Base-by-base conservation (phyloP, 495 filamentous ascomycete species). In the Cercophora samala region DNA sequence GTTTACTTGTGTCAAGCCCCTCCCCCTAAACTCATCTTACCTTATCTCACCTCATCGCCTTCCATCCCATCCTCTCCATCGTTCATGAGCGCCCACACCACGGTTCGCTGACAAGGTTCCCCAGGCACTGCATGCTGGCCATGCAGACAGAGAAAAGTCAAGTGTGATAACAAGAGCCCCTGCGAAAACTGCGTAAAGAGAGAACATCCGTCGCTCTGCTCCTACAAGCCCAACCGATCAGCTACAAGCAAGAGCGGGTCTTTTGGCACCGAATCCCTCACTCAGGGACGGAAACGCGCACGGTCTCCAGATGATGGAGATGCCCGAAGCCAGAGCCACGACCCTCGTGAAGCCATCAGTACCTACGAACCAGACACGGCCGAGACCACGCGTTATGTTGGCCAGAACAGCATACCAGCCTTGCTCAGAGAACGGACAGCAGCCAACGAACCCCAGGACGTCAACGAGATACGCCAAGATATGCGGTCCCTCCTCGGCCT, bases 401-500 rank as follows among this genome's bases (percentile, higher is more conserved):
- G 80, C 69, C 86, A 82, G 78, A 90, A 84, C 80, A 88, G 83
- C 80, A 85, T 87, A 42, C 85, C 84, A 46, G 86, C 84, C 23
- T 79, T 93, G 21, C 73, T 93, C 60, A 87, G 91, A 71, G 89
- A 90, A 62, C 83, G 85, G 69, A 78, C 83, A 8, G 76, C 79
- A 17, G 74, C 76, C 24, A 79, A 75, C 69, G 81, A 83, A 61
- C 78, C 77, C 58, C 77, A 78, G 62, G 82, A 83, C 25, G 76
- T 74, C 65, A 81, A 80, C 67, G 73, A 82, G 58, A 85, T 86
- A 54, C 81, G 83, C 61, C 76, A 79, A 71, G 90, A 89, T 68
- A 91, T 95, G 76, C 81, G 92, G 51, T 91, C 91, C 4, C 89
- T 93, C 26, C 83, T 95, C 46, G 91, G 91, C 15, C 84, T 95